phyloP scores from a whole-genome alignment of 2,329 filamentous ascomycete genomes.

The Aspergillus pseudonomiae region DNA sequence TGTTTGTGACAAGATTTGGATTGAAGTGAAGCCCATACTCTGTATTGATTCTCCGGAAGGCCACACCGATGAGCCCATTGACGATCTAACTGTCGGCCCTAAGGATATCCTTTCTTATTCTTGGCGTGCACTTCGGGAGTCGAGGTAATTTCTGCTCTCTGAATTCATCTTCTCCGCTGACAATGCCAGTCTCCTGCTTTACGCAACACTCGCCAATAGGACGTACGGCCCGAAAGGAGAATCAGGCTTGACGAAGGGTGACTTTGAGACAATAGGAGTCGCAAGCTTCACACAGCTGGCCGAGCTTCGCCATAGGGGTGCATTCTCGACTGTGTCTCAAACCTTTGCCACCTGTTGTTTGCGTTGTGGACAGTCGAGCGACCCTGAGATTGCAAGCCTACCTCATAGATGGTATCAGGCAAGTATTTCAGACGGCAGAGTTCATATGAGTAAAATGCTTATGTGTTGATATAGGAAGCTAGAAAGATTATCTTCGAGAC shows the following conservation, averaged over 20 bases:
- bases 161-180: constrained; percentile 25
- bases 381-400: constrained; percentile 49
- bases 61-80: constrained; percentile 60
- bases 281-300: constrained; percentile 82
- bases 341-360: constrained; percentile 84
- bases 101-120: constrained; percentile 94
- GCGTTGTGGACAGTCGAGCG: constrained; percentile 58
- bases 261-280: constrained; percentile 69
- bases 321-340: constrained; percentile 88
- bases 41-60: constrained; percentile 96
- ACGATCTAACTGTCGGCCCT: constrained; percentile 73
- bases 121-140: constrained; percentile 92
- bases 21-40: constrained; percentile 72
- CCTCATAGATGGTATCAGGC: constrained; percentile 74
- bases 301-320: constrained; percentile 83
- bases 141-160: constrained; percentile 61
- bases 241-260: constrained; percentile 53
- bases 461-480: constrained; percentile 44
- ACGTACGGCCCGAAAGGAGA: constrained; percentile 50
- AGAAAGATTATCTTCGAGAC: constrained; percentile 73
- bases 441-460: neutral
- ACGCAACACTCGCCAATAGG: constrained; percentile 60
- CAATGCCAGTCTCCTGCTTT: constrained; percentile 68
- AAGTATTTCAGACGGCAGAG: constrained; percentile 23
- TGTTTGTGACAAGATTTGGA: constrained; percentile 74